phyloP scores from a whole-genome alignment of 352 stramenopile genomes.

The Globisporangium camurandrum region DNA sequence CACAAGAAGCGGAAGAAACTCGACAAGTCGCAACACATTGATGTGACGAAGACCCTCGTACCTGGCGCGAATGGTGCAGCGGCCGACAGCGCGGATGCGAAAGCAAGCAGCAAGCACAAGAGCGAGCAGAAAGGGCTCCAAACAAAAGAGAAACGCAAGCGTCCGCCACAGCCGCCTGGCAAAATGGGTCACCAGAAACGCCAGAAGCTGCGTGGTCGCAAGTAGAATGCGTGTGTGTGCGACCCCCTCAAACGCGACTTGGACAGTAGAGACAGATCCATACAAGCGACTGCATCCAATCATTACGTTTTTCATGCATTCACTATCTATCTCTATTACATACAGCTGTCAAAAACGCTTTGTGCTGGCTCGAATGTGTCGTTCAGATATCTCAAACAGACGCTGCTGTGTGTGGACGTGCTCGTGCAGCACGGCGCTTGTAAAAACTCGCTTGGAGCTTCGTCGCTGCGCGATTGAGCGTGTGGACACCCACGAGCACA shows the following conservation, averaged over 20 bases:
- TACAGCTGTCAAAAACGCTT: no score
- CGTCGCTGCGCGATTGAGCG: slow-evolving; percentile 49
- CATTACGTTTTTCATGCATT: no score
- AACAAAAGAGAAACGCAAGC: slow-evolving; percentile 18
- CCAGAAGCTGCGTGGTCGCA: slow-evolving; percentile 11
- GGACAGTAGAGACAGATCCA: no score
- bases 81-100: background rate
- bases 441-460: slow-evolving; percentile 49
- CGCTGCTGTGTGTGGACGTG: background rate
- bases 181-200: slow-evolving; percentile 20
- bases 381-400: no score
- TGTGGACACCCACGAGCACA: slow-evolving; percentile 70
- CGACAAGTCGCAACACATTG: slow-evolving; percentile 19
- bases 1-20: slow-evolving; percentile 26
- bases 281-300: no score
- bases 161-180: slow-evolving; percentile 10
- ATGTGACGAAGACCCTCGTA: no score
- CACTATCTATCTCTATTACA: no score
- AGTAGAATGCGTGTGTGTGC: slow-evolving; percentile 6
- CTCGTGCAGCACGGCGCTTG: slow-evolving; percentile 8
- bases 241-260: no score
- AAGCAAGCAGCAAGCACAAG: slow-evolving; percentile 5
- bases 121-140: slow-evolving; percentile 15
- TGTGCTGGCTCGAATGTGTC: no score
- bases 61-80: no score